Conservation (phyloP, 805 yeast genomes). For the Nakazawaea sp. region DNA sequence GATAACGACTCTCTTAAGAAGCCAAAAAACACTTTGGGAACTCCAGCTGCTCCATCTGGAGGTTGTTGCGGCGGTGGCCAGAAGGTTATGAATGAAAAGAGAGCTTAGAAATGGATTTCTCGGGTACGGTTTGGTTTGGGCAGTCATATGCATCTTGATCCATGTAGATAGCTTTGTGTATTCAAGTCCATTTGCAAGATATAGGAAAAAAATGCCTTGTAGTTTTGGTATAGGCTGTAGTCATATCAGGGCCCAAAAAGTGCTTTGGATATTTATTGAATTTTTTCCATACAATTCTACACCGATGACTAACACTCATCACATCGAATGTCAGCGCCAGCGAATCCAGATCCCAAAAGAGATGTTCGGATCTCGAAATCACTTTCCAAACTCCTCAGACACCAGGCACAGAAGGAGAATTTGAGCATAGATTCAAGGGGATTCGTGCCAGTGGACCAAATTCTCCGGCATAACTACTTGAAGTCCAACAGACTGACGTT, state of each 20-base stretch:
- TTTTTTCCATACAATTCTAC: too few species aligned
- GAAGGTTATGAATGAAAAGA: slow-evolving; percentile 22
- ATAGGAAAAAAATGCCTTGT: too few species aligned
- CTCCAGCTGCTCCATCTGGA: slow-evolving; percentile 28
- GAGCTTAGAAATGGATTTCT: slow-evolving; percentile 5
- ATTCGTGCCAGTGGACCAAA: slow-evolving; percentile 44
- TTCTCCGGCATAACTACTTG: slow-evolving; percentile 52
- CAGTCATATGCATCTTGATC: too few species aligned
- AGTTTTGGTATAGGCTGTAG: too few species aligned
- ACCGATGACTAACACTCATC: too few species aligned
- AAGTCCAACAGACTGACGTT: slow-evolving; percentile 47
- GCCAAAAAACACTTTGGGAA: slow-evolving; percentile 25
- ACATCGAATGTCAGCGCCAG: too few species aligned
- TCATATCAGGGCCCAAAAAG: too few species aligned
- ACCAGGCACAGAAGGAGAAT: slow-evolving; percentile 68
- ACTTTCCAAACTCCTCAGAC: slow-evolving; percentile 75
- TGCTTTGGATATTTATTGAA: too few species aligned
- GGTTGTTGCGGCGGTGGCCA: slow-evolving; percentile 53
- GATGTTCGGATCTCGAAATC: slow-evolving; percentile 62
- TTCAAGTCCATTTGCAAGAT: too few species aligned
- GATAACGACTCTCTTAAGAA: slow-evolving; percentile 77
- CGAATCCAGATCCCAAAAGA: slow-evolving; percentile 26
- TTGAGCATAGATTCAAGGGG: slow-evolving; percentile 64
- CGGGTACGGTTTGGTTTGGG: too few species aligned
- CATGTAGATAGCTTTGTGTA: too few species aligned